Evolutionary conservation across 2,329 filamentous ascomycete species (phyloP).

Genomic region (Falciphora oryzae): DNA sequence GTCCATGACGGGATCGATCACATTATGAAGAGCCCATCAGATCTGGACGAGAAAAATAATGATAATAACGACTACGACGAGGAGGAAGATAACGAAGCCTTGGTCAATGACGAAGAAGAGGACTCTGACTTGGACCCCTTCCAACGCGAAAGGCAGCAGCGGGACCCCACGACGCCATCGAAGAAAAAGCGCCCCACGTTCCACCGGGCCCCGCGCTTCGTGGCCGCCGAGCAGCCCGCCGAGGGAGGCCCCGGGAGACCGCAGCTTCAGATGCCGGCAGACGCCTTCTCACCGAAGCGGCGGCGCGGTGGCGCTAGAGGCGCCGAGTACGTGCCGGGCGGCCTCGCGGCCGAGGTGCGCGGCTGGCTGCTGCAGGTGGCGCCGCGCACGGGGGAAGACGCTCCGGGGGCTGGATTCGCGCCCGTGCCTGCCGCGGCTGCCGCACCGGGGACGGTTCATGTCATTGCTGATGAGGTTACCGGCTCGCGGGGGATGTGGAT

Average conservation of each 20-base stretch:
- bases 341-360: conserved; percentile 35
- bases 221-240: conserved; percentile 19
- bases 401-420: conserved; percentile 8
- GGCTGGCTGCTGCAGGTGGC: conserved; percentile 40
- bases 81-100: conserved; percentile 8
- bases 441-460: conserved; percentile 14
- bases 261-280: conserved; percentile 25
- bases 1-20: conserved; percentile 1
- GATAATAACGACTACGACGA: neutral
- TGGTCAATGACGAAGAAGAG: conserved; percentile 9
- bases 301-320: conserved; percentile 17
- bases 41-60: neutral
- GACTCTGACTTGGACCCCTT: neutral
- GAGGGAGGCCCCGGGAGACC: conserved; percentile 6
- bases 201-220: conserved; percentile 33
- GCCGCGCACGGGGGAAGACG: conserved; percentile 20
- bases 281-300: conserved; percentile 33
- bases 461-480: conserved; percentile 20
- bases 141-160: neutral
- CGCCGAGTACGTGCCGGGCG: conserved; percentile 30
- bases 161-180: conserved; percentile 6
- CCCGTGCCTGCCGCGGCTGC: conserved; percentile 17
- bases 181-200: conserved; percentile 19
- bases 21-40: conserved; percentile 13
- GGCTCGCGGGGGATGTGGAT: conserved; percentile 24